Conservation (phyloP, 768 basidiomycete species). For the Pleurotus djamor region DNA sequence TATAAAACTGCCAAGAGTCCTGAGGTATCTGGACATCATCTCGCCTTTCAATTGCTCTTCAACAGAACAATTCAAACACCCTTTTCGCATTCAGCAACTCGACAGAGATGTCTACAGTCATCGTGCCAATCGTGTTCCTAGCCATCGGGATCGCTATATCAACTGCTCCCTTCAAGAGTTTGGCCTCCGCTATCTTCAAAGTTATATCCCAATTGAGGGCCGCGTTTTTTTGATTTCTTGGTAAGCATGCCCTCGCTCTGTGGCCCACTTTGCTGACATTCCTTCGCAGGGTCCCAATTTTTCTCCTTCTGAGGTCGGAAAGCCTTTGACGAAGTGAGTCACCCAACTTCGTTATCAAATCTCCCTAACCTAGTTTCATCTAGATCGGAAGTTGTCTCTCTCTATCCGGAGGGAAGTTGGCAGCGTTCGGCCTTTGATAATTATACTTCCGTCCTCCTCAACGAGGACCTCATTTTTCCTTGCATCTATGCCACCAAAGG, state of each 20-base stretch:
- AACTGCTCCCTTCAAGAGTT: background rate
- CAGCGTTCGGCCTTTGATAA: conserved; percentile 17
- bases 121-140: background rate
- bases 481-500: conserved; percentile 20
- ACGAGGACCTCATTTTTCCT: conserved; percentile 18
- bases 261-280: background rate
- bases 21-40: background rate
- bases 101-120: conserved; percentile 1
- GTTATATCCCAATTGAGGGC: background rate
- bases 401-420: conserved; percentile 16
- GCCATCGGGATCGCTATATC: background rate
- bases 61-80: background rate
- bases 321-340: conserved; percentile 16
- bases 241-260: background rate
- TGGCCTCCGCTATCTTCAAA: background rate
- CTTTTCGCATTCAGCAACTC: background rate
- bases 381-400: conserved; percentile 11
- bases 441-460: conserved; percentile 13
- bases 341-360: no score
- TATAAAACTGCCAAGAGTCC: background rate
- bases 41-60: background rate
- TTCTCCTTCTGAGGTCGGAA: background rate
- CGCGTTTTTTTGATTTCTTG: background rate
- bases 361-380: background rate
- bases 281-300: background rate